A percentile compares a stretch with the other conserved stretches of the same genome.
Conservation (phyloP, 208 protist genomes). For the Trypanosomatidae sp. region DNA sequence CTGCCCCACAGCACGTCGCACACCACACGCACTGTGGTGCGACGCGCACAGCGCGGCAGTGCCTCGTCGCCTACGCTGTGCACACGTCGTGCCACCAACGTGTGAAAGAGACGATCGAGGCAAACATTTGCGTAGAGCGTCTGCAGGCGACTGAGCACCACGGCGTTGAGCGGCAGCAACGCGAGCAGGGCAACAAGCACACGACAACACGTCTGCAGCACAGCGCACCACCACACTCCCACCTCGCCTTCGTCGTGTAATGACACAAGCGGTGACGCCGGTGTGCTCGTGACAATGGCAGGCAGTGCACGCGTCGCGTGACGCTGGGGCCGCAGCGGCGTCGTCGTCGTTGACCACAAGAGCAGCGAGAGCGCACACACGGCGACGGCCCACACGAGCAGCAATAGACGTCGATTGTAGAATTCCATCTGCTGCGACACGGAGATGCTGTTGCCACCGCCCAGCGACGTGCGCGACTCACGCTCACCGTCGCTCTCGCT, state of each 20-base stretch:
- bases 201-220: too few relatives aligned
- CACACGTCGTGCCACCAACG: constrained; percentile 46
- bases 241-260: constrained; percentile 14
- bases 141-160: constrained; percentile 60
- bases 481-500: constrained; percentile 74
- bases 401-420: constrained; percentile 61
- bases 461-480: constrained; percentile 41
- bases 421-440: constrained; percentile 79
- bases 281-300: too few relatives aligned
- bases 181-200: constrained; percentile 66
- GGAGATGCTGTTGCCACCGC: constrained; percentile 56
- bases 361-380: too few relatives aligned
- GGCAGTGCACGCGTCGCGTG: too few relatives aligned
- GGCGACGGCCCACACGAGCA: constrained; percentile 49
- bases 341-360: too few relatives aligned
- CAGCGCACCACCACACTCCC: constrained; percentile 54
- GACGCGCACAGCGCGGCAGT: constrained; percentile 64
- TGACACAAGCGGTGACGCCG: constrained; percentile 26
- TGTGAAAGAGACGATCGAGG: constrained; percentile 69
- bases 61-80: constrained; percentile 59
- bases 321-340: too few relatives aligned
- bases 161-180: constrained; percentile 73
- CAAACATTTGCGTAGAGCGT: constrained; percentile 79
- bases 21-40: constrained; percentile 31
- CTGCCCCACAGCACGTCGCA: constrained; percentile 19